Conservation (phyloP, 2,329 filamentous ascomycete genomes). For the Ascochyta lentis region DNA sequence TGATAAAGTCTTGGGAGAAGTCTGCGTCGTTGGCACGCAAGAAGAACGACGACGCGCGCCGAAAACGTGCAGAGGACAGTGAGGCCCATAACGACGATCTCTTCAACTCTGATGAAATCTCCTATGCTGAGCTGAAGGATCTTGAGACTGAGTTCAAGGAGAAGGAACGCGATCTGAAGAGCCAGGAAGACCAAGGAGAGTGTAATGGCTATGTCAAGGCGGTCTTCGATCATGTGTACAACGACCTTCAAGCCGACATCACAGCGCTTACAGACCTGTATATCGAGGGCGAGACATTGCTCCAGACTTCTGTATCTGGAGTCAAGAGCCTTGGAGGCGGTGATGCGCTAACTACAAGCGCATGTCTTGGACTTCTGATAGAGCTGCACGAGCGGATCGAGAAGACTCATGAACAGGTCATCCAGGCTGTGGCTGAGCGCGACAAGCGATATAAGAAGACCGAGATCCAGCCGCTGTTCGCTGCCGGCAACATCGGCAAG, state of each 20-base stretch:
- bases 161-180: constrained; percentile 57
- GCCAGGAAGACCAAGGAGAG: constrained; percentile 61
- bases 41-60: constrained; percentile 57
- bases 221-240: constrained; percentile 60
- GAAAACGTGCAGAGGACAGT: constrained; percentile 58
- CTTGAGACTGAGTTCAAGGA: constrained; percentile 63
- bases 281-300: constrained; percentile 41
- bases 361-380: constrained; percentile 46
- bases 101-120: constrained; percentile 64
- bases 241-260: constrained; percentile 58
- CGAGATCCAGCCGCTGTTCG: constrained; percentile 59
- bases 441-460: constrained; percentile 63
- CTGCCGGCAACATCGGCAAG: constrained; percentile 58
- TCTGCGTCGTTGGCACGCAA: constrained; percentile 53
- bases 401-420: constrained; percentile 56
- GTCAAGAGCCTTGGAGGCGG: constrained; percentile 25
- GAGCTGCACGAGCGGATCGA: constrained; percentile 57
- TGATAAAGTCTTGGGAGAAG: constrained; percentile 54
- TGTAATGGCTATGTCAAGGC: constrained; percentile 58
- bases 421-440: constrained; percentile 59
- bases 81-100: constrained; percentile 61
- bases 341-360: constrained; percentile 27
- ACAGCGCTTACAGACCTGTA: constrained; percentile 56
- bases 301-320: constrained; percentile 35
- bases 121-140: constrained; percentile 63